A percentile compares a stretch with the other conserved stretches of the same genome.
These are phyloP conservation scores for Agrocybe praecox DNA, from an alignment of 768 basidiomycete genomes.

Conservation along the genomic window DNA sequence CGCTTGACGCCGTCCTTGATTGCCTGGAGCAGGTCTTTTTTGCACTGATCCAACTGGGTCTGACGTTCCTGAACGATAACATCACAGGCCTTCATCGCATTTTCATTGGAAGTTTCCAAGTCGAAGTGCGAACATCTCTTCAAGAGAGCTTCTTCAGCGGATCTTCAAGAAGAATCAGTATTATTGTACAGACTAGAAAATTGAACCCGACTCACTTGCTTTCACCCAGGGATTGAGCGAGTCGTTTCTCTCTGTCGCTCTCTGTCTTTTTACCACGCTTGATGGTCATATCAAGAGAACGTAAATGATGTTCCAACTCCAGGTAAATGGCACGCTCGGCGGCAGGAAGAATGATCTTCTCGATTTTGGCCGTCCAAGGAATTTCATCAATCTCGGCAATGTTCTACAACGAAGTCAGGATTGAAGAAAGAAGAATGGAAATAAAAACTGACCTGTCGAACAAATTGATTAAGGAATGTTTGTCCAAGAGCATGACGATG, in stretches of 20 bases:
- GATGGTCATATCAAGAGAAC: conserved; percentile 86
- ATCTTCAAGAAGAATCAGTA: conserved; percentile 40
- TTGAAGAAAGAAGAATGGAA: conserved; percentile 4
- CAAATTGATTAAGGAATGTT: conserved; percentile 76
- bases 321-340: conserved; percentile 95
- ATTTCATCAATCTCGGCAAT: conserved; percentile 98
- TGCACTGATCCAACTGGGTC: conserved; percentile 79
- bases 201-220: conserved; percentile 63
- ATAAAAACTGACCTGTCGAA: conserved; percentile 68
- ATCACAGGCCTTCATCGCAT: conserved; percentile 93
- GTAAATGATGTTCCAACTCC: conserved; percentile 91
- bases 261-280: conserved; percentile 65
- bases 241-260: conserved; percentile 87
- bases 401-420: conserved; percentile 54
- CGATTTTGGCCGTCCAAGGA: conserved; percentile 66
- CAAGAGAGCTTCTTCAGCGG: conserved; percentile 89
- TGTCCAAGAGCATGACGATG: conserved; percentile 86
- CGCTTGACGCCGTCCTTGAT: conserved; percentile 67
- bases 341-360: conserved; percentile 77
- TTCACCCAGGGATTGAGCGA: conserved; percentile 85
- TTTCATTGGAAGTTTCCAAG: conserved; percentile 66
- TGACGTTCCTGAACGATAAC: conserved; percentile 85
- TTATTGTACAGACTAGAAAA: not conserved
- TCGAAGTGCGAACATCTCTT: conserved; percentile 97
- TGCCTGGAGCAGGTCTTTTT: conserved; percentile 66